Conservation (phyloP, 768 basidiomycete genomes). For the Russula griseocarnosa region DNA sequence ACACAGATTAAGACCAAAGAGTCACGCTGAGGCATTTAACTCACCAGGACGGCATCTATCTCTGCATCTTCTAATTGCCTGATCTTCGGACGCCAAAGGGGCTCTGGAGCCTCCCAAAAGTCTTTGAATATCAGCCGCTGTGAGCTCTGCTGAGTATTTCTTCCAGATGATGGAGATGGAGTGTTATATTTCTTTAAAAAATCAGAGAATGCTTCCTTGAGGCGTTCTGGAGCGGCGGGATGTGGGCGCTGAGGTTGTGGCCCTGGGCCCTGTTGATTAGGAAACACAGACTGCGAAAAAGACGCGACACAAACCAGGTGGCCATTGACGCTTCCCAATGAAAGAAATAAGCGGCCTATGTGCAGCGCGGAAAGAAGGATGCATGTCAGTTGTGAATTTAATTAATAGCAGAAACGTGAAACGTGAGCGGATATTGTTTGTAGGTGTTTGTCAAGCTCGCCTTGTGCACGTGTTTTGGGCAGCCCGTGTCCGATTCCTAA, state of each 20-base stretch:
- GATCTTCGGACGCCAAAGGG: slow-evolving; percentile 51
- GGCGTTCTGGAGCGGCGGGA: slow-evolving; percentile 63
- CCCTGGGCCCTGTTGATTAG: slow-evolving; percentile 29
- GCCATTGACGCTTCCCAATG: slow-evolving; percentile 30
- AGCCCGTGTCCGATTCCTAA: slow-evolving; percentile 20
- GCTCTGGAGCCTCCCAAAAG: slow-evolving; percentile 67
- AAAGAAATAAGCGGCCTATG: slow-evolving; percentile 32
- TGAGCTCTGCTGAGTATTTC: background rate
- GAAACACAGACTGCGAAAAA: background rate
- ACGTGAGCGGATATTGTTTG: slow-evolving; percentile 20
- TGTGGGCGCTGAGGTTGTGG: slow-evolving; percentile 48
- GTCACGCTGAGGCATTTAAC: slow-evolving; percentile 30
- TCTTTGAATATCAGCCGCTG: slow-evolving; percentile 36
- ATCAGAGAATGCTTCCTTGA: slow-evolving; percentile 48
- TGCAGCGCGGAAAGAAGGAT: slow-evolving; percentile 22
- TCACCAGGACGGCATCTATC: slow-evolving; percentile 63
- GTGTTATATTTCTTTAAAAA: slow-evolving; percentile 40
- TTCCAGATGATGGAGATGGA: background rate
- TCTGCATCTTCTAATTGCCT: slow-evolving; percentile 52
- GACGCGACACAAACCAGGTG: slow-evolving; percentile 11
- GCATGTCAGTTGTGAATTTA: slow-evolving; percentile 12
- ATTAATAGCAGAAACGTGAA: too few species aligned
- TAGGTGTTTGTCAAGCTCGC: slow-evolving; percentile 11
- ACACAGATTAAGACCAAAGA: background rate
- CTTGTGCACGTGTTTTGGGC: background rate